Base-by-base conservation (phyloP, 148 eudicot species). In the Vaccinium darrowii region DNA sequence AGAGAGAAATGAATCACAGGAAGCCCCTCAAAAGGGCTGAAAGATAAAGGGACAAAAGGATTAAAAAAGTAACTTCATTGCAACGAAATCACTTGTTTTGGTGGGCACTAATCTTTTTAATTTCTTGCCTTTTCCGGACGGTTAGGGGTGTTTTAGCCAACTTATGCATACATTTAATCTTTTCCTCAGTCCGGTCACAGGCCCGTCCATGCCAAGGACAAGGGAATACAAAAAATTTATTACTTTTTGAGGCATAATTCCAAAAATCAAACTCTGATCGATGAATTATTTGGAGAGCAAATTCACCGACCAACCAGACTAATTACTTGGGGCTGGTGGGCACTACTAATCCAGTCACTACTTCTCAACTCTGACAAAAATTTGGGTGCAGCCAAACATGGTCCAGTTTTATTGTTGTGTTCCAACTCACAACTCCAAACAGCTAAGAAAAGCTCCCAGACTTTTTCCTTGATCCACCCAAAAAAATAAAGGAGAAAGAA, bases 11-110 rank as follows among this genome's bases (percentile, higher is more conserved):
- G 49, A 81, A 80, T n/a, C 69, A 83, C 4, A 25, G 73, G 36
- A 84, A 80, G 80, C 62, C n/a, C 91, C 86, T 91, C 83, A 89
- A 91, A 91, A 89, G 92, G 88, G 92, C 89, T 87, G 91, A 89
- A 91, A 89, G 92, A 60, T 69, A 86, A 85, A 86, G 87, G 21
- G 89, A 85, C 87, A 89, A 89, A 83, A 83, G 76, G 84, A 74
- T 75, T 75, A 84, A 57, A 65, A 72, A 39, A 83, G 80, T 27
- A 81, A 51, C 2, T 62, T 80, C 36, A 49, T 52, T 76, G 78
- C n/a, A 57, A 76, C 63, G 69, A 75, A 81, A 51, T 62, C 67
- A 50, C 75, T 81, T 75, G 87, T 77, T 54, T 74, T 85, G 75
- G 33, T 72, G 53, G 78, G 60, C 58, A 58, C 50, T 23, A 25